These are phyloP conservation scores for Pichia heedii DNA, from an alignment of 805 yeast genomes.

Conservation along the genomic window DNA sequence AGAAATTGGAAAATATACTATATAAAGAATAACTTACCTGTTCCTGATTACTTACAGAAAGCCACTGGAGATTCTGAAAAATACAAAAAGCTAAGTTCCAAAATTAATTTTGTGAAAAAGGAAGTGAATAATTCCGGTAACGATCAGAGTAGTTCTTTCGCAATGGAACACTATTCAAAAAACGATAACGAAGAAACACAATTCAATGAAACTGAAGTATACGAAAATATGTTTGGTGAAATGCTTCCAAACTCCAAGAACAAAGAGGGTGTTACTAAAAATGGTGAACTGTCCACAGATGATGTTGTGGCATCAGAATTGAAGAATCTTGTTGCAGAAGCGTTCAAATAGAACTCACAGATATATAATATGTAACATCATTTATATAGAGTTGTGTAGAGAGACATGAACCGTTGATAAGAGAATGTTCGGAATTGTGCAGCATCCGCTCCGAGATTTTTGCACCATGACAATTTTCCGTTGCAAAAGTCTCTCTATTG, in stretches of 20 bases:
- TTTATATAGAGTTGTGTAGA: no score
- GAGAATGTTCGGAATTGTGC: not conserved
- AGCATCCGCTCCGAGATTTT: conserved; percentile 4
- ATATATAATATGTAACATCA: no score
- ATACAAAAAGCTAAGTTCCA: conserved; percentile 5
- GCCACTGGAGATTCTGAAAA: conserved; percentile 79
- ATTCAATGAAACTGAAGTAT: conserved; percentile 10
- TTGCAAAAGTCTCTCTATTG: not conserved
- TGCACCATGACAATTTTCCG: no score
- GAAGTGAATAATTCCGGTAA: not conserved
- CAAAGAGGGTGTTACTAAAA: not conserved
- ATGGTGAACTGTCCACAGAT: not conserved
- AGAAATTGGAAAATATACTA: conserved; percentile 90
- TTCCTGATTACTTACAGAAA: conserved; percentile 70
- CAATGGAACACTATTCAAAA: not conserved
- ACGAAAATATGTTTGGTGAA: conserved; percentile 17
- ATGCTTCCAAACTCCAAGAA: conserved; percentile 1
- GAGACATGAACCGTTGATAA: not conserved
- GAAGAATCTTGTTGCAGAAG: conserved; percentile 28
- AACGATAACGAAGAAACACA: not conserved
- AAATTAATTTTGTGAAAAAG: no score
- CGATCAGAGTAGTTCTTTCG: not conserved
- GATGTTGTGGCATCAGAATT: conserved; percentile 23
- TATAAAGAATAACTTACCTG: conserved; percentile 60
- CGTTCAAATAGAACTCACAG: conserved; percentile 24